A percentile compares a stretch with the other conserved stretches of the same genome.
Conservation (phyloP, 78 protist species). For the Planoprotostelium fungivorum region DNA sequence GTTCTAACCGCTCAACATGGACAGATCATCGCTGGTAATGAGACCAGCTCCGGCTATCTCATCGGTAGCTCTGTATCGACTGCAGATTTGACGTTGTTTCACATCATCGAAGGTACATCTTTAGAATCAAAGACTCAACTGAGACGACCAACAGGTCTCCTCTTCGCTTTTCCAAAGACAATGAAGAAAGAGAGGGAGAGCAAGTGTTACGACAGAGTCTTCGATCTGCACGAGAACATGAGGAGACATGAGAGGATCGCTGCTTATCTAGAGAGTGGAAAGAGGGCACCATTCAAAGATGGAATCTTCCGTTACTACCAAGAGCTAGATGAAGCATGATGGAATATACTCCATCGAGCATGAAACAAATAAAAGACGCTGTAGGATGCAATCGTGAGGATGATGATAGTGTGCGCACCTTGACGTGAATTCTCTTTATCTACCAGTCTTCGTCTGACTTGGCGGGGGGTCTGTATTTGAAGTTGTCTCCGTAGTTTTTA, state of each 20-base stretch:
- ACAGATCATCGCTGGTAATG: neutral
- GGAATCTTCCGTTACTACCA: neutral
- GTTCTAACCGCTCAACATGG: neutral
- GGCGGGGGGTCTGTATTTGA: neutral
- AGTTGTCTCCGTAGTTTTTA: neutral
- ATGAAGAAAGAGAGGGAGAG: neutral
- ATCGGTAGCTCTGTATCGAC: neutral
- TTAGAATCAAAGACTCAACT: too few species aligned
- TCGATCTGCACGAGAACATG: neutral
- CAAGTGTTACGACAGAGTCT: neutral
- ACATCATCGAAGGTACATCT: neutral
- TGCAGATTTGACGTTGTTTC: neutral
- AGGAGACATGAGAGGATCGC: neutral
- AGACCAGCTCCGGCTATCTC: neutral
- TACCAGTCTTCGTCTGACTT: neutral
- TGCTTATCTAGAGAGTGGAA: neutral
- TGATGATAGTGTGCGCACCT: too few species aligned
- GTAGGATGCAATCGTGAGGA: too few species aligned
- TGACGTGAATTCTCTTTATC: too few species aligned
- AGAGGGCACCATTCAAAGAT: neutral
- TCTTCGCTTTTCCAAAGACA: neutral
- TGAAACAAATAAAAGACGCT: too few species aligned
- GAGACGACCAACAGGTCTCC: neutral
- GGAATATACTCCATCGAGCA: too few species aligned
- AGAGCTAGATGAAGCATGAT: neutral